phyloP scores from a whole-genome alignment of 306 rosid genomes.

The Pyrus communis region DNA sequence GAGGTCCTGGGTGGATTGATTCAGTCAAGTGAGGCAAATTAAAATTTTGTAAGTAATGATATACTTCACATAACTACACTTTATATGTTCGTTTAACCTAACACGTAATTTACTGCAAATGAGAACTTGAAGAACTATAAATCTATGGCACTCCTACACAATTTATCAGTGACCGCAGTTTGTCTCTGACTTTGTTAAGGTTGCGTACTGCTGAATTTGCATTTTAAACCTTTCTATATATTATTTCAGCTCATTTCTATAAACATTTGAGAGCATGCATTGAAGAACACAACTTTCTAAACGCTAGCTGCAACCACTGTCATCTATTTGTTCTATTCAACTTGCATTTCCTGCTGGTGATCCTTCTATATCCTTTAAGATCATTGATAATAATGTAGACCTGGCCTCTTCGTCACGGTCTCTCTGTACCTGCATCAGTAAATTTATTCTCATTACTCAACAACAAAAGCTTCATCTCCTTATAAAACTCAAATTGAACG shows the following conservation, averaged over 20 bases:
- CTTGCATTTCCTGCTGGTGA: constrained; percentile 7
- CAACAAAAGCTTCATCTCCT: not conserved
- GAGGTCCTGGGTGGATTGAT: constrained; percentile 39
- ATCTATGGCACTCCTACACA: not conserved
- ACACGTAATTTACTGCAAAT: not conserved
- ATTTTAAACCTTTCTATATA: not conserved
- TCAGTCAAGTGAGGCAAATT: constrained; percentile 34
- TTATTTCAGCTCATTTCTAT: not conserved
- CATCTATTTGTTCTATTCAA: not conserved
- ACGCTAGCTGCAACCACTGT: constrained; percentile 11
- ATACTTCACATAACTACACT: constrained; percentile 9
- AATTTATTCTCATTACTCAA: not conserved
- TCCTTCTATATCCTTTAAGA: constrained; percentile 25
- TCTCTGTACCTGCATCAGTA: constrained; percentile 28
- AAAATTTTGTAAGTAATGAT: constrained; percentile 32
- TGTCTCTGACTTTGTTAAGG: not conserved
- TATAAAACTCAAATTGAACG: not conserved
- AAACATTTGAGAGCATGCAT: not conserved
- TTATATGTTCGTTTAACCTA: not conserved
- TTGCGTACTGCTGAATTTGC: not conserved
- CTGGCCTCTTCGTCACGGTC: constrained; percentile 16
- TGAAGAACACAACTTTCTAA: not conserved
- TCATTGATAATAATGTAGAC: constrained; percentile 26
- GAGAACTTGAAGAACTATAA: not conserved
- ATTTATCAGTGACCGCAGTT: not conserved